Evolutionary conservation across 1,139 yeast genomes (phyloP).

Genomic region (Saccharomyces hybrid): DNA sequence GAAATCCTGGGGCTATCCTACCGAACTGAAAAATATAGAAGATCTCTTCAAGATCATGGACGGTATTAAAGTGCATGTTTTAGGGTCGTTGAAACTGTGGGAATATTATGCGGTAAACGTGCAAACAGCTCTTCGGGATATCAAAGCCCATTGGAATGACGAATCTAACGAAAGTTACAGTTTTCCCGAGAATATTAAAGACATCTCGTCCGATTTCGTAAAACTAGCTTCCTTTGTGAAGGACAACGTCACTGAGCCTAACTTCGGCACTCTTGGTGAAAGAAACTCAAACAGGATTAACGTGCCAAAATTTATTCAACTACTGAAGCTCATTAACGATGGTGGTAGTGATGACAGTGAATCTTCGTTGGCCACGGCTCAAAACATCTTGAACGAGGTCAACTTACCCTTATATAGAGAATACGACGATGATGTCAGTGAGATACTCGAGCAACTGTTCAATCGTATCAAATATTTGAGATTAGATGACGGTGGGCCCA

Average conservation of each 20-base stretch:
- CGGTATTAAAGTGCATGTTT: slow-evolving; percentile 60
- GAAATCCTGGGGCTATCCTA: slow-evolving; percentile 52
- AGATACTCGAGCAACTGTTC: slow-evolving; percentile 58
- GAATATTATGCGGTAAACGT: slow-evolving; percentile 74
- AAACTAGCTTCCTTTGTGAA: slow-evolving; percentile 48
- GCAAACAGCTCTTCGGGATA: slow-evolving; percentile 29
- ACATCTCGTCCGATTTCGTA: slow-evolving; percentile 31
- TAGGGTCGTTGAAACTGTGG: slow-evolving; percentile 69
- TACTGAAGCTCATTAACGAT: slow-evolving; percentile 35
- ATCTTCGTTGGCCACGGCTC: slow-evolving; percentile 34
- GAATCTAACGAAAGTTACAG: slow-evolving; percentile 8
- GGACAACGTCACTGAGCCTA: slow-evolving; percentile 36
- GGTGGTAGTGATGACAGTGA: slow-evolving; percentile 33
- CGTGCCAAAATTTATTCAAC: slow-evolving; percentile 41
- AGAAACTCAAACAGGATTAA: slow-evolving; percentile 53
- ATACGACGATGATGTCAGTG: slow-evolving; percentile 64
- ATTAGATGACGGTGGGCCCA: slow-evolving; percentile 74
- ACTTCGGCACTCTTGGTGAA: slow-evolving; percentile 39
- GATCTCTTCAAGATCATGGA: slow-evolving; percentile 58
- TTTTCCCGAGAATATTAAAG: slow-evolving; percentile 37
- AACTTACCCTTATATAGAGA: slow-evolving; percentile 66
- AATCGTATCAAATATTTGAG: slow-evolving; percentile 73
- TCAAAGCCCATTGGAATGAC: slow-evolving; percentile 22
- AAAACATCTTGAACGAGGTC: slow-evolving; percentile 61
- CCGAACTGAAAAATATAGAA: slow-evolving; percentile 39